Conservation (phyloP, 106 monocot species). For the Dactylorhiza incarnata region DNA sequence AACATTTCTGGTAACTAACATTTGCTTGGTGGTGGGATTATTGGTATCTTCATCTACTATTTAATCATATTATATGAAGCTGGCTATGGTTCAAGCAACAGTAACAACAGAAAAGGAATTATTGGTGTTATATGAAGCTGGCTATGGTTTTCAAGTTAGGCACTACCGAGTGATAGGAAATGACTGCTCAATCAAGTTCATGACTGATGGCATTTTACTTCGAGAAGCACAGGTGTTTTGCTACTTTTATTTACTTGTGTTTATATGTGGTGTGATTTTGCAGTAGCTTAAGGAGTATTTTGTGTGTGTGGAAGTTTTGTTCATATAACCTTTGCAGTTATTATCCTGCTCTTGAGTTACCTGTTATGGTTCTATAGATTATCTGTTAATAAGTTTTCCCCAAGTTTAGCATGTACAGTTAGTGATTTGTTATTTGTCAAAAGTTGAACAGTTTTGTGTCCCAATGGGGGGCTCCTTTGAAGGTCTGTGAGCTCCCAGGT, state of each 20-base stretch:
- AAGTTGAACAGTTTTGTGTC: background rate
- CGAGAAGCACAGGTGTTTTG: conserved; percentile 80
- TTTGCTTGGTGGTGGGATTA: no score
- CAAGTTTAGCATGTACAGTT: no score
- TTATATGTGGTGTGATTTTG: background rate
- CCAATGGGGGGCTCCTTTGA: background rate
- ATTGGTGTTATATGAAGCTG: no score
- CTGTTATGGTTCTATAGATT: background rate
- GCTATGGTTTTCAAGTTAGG: conserved; percentile 97
- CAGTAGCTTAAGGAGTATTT: background rate
- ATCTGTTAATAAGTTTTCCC: background rate
- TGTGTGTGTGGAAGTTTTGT: background rate
- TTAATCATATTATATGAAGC: no score
- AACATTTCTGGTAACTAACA: no score
- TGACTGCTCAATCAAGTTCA: conserved; percentile 84
- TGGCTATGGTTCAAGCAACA: no score
- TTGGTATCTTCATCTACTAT: no score
- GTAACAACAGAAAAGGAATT: no score
- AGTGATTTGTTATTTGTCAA: background rate
- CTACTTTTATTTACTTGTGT: background rate
- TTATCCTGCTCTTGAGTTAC: background rate
- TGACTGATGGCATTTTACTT: conserved; percentile 99
- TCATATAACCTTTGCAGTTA: background rate
- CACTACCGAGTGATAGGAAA: conserved; percentile 83
- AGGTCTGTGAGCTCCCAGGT: no score